Evolutionary conservation across 345 rosid species (phyloP), one percentile per base, ranked within the genome.

Genomic region (Syzygium aqueum): DNA sequence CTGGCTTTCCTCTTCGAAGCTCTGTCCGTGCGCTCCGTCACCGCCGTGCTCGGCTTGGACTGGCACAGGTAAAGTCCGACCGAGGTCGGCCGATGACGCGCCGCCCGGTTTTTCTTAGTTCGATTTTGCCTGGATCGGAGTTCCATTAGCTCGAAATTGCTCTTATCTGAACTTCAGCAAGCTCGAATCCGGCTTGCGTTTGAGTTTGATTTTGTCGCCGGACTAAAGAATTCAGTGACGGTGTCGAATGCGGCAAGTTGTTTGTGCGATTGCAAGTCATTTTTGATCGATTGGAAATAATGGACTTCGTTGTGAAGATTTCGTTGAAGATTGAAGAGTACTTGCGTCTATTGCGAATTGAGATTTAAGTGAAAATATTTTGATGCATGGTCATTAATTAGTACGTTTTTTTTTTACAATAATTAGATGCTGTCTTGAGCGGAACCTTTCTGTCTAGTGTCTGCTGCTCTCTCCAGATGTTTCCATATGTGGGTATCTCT

Each of bases 11-110:
- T 97, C 87, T 93, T 92, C 77, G 99, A 97, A 84, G 96, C 96
- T 89, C 92, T 95, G 77, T 94, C 94, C 77, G 99, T 97, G 28
- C 97, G 99, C 90, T 96, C 91, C 86, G 94, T 93, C 88, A 95
- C 99, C 17, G 97, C 96, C 57, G 97, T 96, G 84, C 99, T 96
- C 73, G 99, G 99, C 90, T 93, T 95, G 51, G 98, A 95, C 88
- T 95, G 99, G 98, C 98, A 97, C 91, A 89, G 94, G 98, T 97
- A 92, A 92, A 87, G 17, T 84, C 61, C 57, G 21, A 2, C 80
- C 0, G 80, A 46, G 82, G 33, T 85, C 61, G 0, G 65, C 49
- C 25, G 8, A 56, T 56, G 21, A 33, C 73, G 43, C 17, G 53
- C 6, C 17, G 53, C 6, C 11, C 46, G 11, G 23, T 28, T 33